Base-by-base conservation (phyloP, 2,329 filamentous ascomycete genomes). In the Aphanoascus verrucosus region DNA sequence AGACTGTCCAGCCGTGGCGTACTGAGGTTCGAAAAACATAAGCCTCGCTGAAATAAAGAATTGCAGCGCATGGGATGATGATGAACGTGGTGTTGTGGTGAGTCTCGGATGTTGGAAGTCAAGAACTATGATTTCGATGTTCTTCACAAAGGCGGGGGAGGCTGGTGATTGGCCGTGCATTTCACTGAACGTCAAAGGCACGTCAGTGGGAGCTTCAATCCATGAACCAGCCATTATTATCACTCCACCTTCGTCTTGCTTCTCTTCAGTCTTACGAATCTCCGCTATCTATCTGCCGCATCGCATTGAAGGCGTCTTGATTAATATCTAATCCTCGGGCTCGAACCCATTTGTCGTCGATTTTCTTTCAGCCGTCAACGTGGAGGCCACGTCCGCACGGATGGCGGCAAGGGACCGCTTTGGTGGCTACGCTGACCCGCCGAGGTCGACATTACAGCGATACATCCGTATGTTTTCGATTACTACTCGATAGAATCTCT, bases 331-430 rank as follows among this genome's bases (percentile, higher is more conserved):
- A 2, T 6, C 11, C 9, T 52, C 12, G 1, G 15, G 42, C 38
- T 45, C 32, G 15, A 28, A 34, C 15, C 15, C 20, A 2, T 5
- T 40, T 31, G 32, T 45, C 17, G 14, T 45, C 49, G 37, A 45
- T 45, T 34, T 20, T 34, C 4, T 12, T 15, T 52, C 34, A 14
- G 20, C 15, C 50, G 31, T 62, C 71, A 71, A 63, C 60, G 86
- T 97, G 91, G 91, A 97, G 81, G 91, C 93, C 68, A 85, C 90
- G 68, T 94, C 90, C 68, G 90, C 90, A 72, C 85, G 93, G 68
- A 94, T 94, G 77, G 93, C 91, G 66, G 86, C 90, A 64, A 84
- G 91, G 74, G 91, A 96, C 77, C 89, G 90, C 71, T 97, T 93
- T 79, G 83, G 83, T 72, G 85, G 85, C 68, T 84, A 86, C 73